These are phyloP conservation scores for Triticum urartu DNA, from an alignment of 176 grass and related monocot species.

Conservation along the genomic window DNA sequence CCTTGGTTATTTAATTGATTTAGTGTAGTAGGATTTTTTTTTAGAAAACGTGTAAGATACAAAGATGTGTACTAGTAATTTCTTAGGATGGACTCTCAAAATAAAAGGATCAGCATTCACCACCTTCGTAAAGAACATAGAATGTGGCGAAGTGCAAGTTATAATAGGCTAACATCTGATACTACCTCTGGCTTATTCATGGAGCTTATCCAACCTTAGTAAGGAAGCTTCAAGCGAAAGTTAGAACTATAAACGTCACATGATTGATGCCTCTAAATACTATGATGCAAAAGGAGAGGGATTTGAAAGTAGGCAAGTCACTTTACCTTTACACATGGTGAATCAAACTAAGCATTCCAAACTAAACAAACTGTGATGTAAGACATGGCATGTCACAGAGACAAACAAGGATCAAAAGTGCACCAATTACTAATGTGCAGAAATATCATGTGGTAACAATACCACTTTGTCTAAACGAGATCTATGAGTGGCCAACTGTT, in stretches of 20 bases:
- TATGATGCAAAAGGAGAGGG: constrained; percentile 1
- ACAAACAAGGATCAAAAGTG: background rate
- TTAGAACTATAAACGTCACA: background rate
- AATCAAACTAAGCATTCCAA: constrained; percentile 18
- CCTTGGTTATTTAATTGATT: background rate
- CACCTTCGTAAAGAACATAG: background rate
- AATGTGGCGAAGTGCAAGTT: background rate
- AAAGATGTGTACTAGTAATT: background rate
- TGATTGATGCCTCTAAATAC: background rate
- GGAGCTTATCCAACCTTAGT: background rate
- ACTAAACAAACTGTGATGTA: background rate
- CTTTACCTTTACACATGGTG: background rate
- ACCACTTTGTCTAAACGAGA: no score
- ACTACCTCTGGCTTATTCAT: background rate
- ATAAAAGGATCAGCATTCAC: background rate
- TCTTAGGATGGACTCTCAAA: background rate
- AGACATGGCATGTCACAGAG: background rate
- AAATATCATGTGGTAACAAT: no score
- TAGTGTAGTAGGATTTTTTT: background rate
- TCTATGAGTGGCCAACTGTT: background rate
- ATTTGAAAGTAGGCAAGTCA: background rate
- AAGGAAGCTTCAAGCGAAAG: background rate
- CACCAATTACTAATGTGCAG: background rate
- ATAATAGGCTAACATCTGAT: background rate
- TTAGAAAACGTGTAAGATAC: background rate